These are phyloP conservation scores for Cornus suecica DNA, from an alignment of 148 eudicot genomes.

Conservation along the genomic window DNA sequence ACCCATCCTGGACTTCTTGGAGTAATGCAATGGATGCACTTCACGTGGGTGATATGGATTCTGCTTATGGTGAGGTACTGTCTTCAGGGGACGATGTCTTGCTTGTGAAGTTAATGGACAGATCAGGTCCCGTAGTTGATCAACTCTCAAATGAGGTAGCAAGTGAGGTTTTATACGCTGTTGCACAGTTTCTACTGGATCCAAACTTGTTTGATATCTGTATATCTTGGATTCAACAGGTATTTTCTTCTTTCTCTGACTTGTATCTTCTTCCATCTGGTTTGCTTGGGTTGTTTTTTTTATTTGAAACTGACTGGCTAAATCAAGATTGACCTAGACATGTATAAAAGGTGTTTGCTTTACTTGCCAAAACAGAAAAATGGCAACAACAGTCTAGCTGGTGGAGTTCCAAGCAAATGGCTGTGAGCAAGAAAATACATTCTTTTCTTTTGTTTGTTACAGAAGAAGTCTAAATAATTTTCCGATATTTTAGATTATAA, in stretches of 20 bases:
- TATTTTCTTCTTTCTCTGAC: conserved; percentile 22
- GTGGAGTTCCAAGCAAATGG: too few species aligned
- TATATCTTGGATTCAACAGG: conserved; percentile 96
- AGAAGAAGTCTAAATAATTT: neutral
- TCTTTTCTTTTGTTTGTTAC: neutral
- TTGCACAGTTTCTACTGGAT: conserved; percentile 70
- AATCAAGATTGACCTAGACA: too few species aligned
- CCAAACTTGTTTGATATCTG: conserved; percentile 70
- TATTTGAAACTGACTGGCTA: too few species aligned
- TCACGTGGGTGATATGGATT: conserved; percentile 78
- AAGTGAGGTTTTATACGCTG: conserved; percentile 69
- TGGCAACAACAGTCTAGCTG: too few species aligned
- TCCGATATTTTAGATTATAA: neutral
- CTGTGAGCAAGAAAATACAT: too few species aligned
- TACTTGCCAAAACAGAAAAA: too few species aligned
- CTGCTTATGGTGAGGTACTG: conserved; percentile 87
- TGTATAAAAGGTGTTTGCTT: too few species aligned
- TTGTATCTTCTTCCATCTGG: neutral
- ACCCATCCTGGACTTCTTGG: conserved; percentile 92
- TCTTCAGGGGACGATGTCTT: conserved; percentile 79
- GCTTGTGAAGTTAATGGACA: conserved; percentile 92
- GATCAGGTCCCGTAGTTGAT: conserved; percentile 85
- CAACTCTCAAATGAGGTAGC: conserved; percentile 83
- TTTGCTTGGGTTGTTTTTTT: too few species aligned
- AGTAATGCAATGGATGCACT: conserved; percentile 94